Evolutionary conservation across 805 yeast genomes (phyloP).

Genomic region (Saccharomyces eubayanus): DNA sequence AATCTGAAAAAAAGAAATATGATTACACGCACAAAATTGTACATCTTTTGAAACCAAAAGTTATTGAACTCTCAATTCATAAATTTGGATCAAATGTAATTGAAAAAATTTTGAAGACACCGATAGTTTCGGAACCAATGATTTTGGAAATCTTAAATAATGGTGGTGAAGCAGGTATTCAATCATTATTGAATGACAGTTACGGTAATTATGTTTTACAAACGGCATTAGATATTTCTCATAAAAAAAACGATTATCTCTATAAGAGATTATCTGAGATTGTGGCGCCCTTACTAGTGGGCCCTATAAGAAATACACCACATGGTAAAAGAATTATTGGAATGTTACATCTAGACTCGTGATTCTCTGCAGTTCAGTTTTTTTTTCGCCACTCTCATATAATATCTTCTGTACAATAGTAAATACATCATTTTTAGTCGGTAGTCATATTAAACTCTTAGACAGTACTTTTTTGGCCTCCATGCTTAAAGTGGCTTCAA

Average conservation of each 20-base stretch:
- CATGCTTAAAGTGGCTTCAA: neutral
- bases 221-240: conserved; percentile 66
- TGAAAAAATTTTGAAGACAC: conserved; percentile 67
- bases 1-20: conserved; percentile 26
- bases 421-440: neutral
- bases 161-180: conserved; percentile 27
- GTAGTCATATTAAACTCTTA: neutral
- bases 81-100: conserved; percentile 92
- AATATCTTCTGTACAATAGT: neutral
- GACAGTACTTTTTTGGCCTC: neutral
- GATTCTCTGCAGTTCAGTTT: neutral
- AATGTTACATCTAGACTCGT: conserved; percentile 37
- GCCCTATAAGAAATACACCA: conserved; percentile 73
- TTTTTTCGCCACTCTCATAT: conserved; percentile 1
- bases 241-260: conserved; percentile 30
- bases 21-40: conserved; percentile 30
- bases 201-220: conserved; percentile 93
- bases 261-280: conserved; percentile 47
- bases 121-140: conserved; percentile 39
- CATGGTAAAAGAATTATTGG: conserved; percentile 91
- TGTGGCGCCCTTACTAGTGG: conserved; percentile 67
- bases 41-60: conserved; percentile 27
- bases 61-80: conserved; percentile 57
- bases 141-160: conserved; percentile 40
- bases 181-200: conserved; percentile 71